These are phyloP conservation scores for Westerdykella aurantiaca DNA, from an alignment of 2,329 filamentous ascomycete species.

Conservation along the genomic window DNA sequence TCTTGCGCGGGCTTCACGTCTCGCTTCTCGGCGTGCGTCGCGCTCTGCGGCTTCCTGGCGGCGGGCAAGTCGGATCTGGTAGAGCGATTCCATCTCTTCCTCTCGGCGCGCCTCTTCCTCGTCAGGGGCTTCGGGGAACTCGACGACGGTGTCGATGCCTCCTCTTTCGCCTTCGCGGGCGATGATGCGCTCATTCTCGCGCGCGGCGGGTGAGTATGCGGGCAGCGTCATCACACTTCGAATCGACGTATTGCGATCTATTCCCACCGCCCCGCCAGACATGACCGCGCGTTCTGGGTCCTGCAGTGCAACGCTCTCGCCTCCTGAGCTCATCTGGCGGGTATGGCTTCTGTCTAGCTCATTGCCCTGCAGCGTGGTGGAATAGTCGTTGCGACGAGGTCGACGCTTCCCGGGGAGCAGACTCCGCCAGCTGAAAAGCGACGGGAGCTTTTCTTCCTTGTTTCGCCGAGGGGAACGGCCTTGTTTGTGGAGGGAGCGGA, in stretches of 20 bases:
- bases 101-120: slow-evolving; percentile 75
- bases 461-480: slow-evolving; percentile 3
- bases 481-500: slow-evolving; percentile 7
- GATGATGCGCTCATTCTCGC: slow-evolving; percentile 73
- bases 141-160: slow-evolving; percentile 85
- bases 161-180: slow-evolving; percentile 85
- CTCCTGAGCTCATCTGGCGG: slow-evolving; percentile 25
- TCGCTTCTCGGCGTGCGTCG: slow-evolving; percentile 64
- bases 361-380: slow-evolving; percentile 30
- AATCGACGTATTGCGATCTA: slow-evolving; percentile 79
- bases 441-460: slow-evolving; percentile 22
- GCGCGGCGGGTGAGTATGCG: slow-evolving; percentile 67
- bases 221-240: slow-evolving; percentile 94
- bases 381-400: slow-evolving; percentile 27
- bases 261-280: slow-evolving; percentile 37
- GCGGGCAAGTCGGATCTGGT: slow-evolving; percentile 77
- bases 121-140: slow-evolving; percentile 73
- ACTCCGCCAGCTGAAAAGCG: slow-evolving; percentile 27
- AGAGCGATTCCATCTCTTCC: slow-evolving; percentile 86
- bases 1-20: slow-evolving; percentile 65
- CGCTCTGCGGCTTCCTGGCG: slow-evolving; percentile 70
- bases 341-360: slow-evolving; percentile 20
- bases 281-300: slow-evolving; percentile 25
- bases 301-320: slow-evolving; percentile 5
- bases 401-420: slow-evolving; percentile 13